Conservation (phyloP, 2,329 filamentous ascomycete species). For the Phyllosticta citribraziliensis region DNA sequence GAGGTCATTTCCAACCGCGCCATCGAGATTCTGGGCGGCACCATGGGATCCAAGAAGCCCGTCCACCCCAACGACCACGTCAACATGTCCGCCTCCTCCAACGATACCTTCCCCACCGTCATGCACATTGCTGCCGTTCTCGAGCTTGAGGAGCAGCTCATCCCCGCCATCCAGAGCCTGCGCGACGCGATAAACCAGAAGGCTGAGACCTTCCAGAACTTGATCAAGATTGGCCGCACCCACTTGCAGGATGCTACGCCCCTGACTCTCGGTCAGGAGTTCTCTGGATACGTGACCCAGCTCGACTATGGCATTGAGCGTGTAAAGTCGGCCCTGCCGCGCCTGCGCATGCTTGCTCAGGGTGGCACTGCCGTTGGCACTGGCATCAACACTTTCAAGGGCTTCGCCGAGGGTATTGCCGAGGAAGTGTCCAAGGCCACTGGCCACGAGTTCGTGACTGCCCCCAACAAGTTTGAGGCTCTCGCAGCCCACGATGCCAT, state of each 20-base stretch:
- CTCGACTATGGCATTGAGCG: constrained; percentile 84
- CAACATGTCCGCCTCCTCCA: constrained; percentile 97
- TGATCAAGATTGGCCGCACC: constrained; percentile 98
- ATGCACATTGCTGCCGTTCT: constrained; percentile 99
- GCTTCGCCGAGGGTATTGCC: constrained; percentile 89
- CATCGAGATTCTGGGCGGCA: constrained; percentile 91
- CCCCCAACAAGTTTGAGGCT: constrained; percentile 98
- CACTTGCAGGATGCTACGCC: constrained; percentile 97
- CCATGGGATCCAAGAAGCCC: constrained; percentile 93
- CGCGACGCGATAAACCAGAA: constrained; percentile 79
- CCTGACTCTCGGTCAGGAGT: constrained; percentile 90
- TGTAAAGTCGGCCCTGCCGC: constrained; percentile 70
- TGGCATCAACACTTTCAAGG: constrained; percentile 93
- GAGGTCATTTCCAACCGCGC: constrained; percentile 99
- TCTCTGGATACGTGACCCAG: constrained; percentile 94
- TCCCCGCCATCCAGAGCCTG: constrained; percentile 74
- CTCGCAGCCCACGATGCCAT: constrained; percentile 93
- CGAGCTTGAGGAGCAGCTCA: constrained; percentile 75
- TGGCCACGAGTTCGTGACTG: constrained; percentile 85
- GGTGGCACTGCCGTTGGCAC: constrained; percentile 95
- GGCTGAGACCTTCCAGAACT: constrained; percentile 78
- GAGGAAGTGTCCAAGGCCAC: constrained; percentile 87
- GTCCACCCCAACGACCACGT: constrained; percentile 99
- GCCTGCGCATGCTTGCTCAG: constrained; percentile 80
- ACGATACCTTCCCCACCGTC: constrained; percentile 98